These are phyloP conservation scores for Endocalyx cinctus DNA, from an alignment of 2,329 filamentous ascomycete genomes.

Conservation along the genomic window DNA sequence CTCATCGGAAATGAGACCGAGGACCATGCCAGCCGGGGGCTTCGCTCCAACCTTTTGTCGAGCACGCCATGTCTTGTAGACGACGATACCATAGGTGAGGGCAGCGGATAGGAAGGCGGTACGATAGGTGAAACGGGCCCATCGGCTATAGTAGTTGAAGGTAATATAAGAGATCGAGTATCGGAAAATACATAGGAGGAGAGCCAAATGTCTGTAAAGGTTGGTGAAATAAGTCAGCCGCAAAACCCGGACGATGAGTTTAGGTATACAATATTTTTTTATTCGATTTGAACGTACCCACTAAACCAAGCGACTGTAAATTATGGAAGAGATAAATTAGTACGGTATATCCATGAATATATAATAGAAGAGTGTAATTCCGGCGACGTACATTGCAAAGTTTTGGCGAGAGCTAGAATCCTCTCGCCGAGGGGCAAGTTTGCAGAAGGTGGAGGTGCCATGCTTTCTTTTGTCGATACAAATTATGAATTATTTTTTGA, in stretches of 20 bases:
- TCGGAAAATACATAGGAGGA: constrained; percentile 77
- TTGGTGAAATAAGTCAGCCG: too few species aligned
- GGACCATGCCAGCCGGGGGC: constrained; percentile 54
- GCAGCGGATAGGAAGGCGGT: constrained; percentile 85
- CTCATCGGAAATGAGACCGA: constrained; percentile 77
- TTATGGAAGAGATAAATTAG: neutral
- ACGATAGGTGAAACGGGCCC: constrained; percentile 82
- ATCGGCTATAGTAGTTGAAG: constrained; percentile 77
- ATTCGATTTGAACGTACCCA: constrained; percentile 75
- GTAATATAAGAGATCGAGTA: constrained; percentile 83
- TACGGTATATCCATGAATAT: constrained; percentile 6
- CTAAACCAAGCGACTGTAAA: constrained; percentile 69
- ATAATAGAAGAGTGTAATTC: constrained; percentile 12
- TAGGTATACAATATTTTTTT: too few species aligned
- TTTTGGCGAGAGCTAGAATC: constrained; percentile 74
- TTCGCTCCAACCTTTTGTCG: constrained; percentile 69
- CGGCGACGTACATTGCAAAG: constrained; percentile 74
- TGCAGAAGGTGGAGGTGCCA: constrained; percentile 71
- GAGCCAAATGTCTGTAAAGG: constrained; percentile 67
- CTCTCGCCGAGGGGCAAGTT: constrained; percentile 68
- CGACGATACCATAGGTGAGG: constrained; percentile 93
- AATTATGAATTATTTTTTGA: too few species aligned
- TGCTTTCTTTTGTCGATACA: too few species aligned
- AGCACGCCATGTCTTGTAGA: constrained; percentile 94
- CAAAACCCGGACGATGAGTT: too few species aligned